Evolutionary conservation across 352 stramenopile genomes (phyloP).

Genomic region (Phytopythium sindhum): DNA sequence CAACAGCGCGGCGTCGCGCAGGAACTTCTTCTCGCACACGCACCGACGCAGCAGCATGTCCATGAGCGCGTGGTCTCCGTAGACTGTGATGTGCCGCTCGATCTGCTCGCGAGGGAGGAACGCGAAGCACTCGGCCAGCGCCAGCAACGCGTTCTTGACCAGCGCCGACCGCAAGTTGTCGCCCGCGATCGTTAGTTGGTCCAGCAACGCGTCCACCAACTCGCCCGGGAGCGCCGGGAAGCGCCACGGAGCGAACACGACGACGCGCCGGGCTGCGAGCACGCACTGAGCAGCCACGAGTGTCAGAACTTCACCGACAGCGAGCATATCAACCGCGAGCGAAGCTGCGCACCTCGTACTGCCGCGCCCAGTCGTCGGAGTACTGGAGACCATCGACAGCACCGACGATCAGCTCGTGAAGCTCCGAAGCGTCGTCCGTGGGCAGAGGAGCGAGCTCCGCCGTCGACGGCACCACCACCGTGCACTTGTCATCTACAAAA

Average conservation of each 20-base stretch:
- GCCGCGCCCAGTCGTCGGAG: slow-evolving; percentile 49
- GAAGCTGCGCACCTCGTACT: slow-evolving; percentile 39
- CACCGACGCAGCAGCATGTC: slow-evolving; percentile 61
- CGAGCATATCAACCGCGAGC: background rate
- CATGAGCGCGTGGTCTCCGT: slow-evolving; percentile 24
- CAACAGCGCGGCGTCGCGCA: slow-evolving; percentile 49
- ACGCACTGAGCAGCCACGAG: slow-evolving; percentile 23
- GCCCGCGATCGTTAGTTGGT: slow-evolving; percentile 32
- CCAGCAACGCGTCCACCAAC: slow-evolving; percentile 26
- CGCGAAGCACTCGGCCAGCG: slow-evolving; percentile 58
- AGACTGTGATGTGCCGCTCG: slow-evolving; percentile 13
- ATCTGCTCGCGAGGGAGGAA: slow-evolving; percentile 21
- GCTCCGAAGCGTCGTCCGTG: slow-evolving; percentile 17
- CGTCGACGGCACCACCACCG: slow-evolving; percentile 31
- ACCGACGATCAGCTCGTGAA: slow-evolving; percentile 24
- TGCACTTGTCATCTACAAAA: slow-evolving; percentile 37
- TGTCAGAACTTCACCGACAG: background rate
- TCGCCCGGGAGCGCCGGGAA: slow-evolving; percentile 15
- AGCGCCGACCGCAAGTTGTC: slow-evolving; percentile 68
- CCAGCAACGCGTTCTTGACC: slow-evolving; percentile 69
- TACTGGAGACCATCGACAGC: background rate
- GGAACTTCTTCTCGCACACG: slow-evolving; percentile 69
- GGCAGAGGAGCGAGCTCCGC: slow-evolving; percentile 32
- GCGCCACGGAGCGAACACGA: slow-evolving; percentile 38
- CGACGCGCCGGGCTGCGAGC: slow-evolving; percentile 36